Evolutionary conservation across 2,329 filamentous ascomycete genomes (phyloP), one percentile per base, ranked within the genome.

Genomic region (Colletotrichum gloeosporioides): DNA sequence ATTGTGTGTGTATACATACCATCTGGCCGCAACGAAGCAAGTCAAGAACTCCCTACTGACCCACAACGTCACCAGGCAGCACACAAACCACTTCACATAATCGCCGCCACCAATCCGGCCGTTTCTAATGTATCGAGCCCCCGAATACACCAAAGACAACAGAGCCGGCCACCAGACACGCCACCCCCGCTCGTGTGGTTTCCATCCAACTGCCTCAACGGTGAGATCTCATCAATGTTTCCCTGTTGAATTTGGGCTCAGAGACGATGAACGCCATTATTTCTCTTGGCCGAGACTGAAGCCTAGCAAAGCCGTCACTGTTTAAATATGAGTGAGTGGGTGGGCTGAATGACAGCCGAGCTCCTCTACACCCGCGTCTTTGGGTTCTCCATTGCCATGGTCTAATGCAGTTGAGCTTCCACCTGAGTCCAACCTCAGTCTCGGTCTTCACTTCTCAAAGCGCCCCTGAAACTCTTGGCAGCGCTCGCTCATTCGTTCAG

Each of bases 151-250:
- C 12, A 22, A 53, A 22, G 4, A 53, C n/a, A 53, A 1, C n/a
- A 4, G n/a, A 13, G 44, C 4, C 6, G 6, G 16, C 4, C 36
- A 10, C 4, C 18, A 44, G 36, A 44, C 39, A 44, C 8, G 8
- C 16, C 18, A n/a, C 4, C 1, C 39, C 5, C 2, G 9, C 8
- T 44, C 39, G 4, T 3, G 10, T 53, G 6, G 8, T 7, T 8
- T 1, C 6, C n/a, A 53, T 22, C 44, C n/a, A 6, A 25, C 22
- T 0, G 12, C 44, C 10, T 13, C 12, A 13, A 8, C 7, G 0
- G 3, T 3, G 4, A 13, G 44, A 53, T 25, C 44, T 3, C 6
- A 53, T 10, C n/a, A 25, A 53, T 0, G n/a, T 4, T 22, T 22
- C 10, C n/a, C 1, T 10, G 22, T 22, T 44, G 9, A 1, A 44